phyloP scores from a whole-genome alignment of 306 rosid genomes.

The Arachis stenosperma region DNA sequence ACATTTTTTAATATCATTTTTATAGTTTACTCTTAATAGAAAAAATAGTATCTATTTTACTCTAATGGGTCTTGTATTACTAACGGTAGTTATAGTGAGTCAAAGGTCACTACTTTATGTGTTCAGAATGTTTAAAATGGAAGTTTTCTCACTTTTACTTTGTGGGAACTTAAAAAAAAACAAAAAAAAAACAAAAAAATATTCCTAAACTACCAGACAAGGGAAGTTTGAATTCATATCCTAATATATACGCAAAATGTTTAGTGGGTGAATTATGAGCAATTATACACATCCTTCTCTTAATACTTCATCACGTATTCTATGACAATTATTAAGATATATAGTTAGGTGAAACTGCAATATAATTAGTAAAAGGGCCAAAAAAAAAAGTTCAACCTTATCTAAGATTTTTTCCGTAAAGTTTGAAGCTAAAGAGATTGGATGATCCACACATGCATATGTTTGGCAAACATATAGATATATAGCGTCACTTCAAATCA shows the following conservation, averaged over 20 bases:
- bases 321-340: constrained; percentile 24
- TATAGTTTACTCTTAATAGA: too few relatives aligned
- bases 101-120: neutral
- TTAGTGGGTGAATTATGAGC: constrained; percentile 29
- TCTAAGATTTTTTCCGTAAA: constrained; percentile 32
- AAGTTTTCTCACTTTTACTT: constrained; percentile 6
- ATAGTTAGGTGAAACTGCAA: constrained; percentile 42
- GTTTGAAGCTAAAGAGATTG: constrained; percentile 32
- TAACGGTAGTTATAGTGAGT: too few relatives aligned
- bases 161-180: neutral
- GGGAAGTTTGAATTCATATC: constrained; percentile 2
- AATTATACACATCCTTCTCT: constrained; percentile 15
- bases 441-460: constrained; percentile 33
- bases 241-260: neutral
- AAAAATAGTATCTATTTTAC: too few relatives aligned
- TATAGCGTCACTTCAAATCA: constrained; percentile 38
- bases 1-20: too few relatives aligned
- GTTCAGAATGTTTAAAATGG: constrained; percentile 1
- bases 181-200: neutral
- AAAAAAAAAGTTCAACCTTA: constrained; percentile 23
- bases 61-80: too few relatives aligned
- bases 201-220: constrained; percentile 20
- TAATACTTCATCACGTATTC: constrained; percentile 21
- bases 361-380: neutral
- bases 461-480: constrained; percentile 35